These are phyloP conservation scores for Gentiana dahurica DNA, from an alignment of 257 asterid genomes.

Conservation along the genomic window DNA sequence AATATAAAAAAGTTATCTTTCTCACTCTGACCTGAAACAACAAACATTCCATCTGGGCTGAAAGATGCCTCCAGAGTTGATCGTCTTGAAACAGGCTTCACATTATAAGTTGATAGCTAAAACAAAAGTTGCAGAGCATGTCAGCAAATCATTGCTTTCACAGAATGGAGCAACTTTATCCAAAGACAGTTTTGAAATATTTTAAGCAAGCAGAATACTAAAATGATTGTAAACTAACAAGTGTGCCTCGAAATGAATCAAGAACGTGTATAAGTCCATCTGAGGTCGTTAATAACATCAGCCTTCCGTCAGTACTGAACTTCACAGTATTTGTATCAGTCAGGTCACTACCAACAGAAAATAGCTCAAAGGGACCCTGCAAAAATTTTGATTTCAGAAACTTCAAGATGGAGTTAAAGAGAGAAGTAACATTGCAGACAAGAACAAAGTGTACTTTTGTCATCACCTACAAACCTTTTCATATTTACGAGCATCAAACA, in stretches of 20 bases:
- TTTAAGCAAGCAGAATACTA: background rate
- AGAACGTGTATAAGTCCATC: slow-evolving; percentile 83
- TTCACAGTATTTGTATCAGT: slow-evolving; percentile 89
- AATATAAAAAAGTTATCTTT: background rate
- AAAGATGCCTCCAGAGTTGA: slow-evolving; percentile 94
- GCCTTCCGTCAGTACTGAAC: slow-evolving; percentile 90
- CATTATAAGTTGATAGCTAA: slow-evolving; percentile 65
- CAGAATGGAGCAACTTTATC: background rate
- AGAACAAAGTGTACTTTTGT: slow-evolving; percentile 9
- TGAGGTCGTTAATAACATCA: slow-evolving; percentile 81
- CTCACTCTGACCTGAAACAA: slow-evolving; percentile 54
- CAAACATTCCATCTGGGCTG: slow-evolving; percentile 93
- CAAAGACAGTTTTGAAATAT: background rate
- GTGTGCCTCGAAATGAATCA: slow-evolving; percentile 85
- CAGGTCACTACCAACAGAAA: slow-evolving; percentile 76
- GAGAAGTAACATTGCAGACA: background rate
- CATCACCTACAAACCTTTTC: slow-evolving; percentile 51
- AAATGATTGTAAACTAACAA: slow-evolving; percentile 34
- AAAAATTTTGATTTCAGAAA: slow-evolving; percentile 8
- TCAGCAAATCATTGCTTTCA: slow-evolving; percentile 7
- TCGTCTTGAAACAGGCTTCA: slow-evolving; percentile 67
- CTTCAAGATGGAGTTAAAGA: background rate
- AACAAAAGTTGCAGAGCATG: slow-evolving; percentile 9
- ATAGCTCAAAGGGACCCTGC: slow-evolving; percentile 92
- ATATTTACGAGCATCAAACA: slow-evolving; percentile 89